Conservation (phyloP, 176 grass and related monocot species). For the Leersia perrieri region DNA sequence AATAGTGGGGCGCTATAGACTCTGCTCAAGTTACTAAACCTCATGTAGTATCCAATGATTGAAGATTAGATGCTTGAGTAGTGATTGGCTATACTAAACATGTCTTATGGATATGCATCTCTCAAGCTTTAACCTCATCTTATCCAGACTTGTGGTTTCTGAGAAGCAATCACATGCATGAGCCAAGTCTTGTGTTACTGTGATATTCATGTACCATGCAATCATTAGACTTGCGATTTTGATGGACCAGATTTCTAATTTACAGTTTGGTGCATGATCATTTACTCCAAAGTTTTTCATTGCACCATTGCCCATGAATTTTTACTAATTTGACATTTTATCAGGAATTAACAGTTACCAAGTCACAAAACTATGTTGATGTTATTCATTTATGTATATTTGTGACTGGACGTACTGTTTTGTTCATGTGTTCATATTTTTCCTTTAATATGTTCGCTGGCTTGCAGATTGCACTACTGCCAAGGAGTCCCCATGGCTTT, state of each 20-base stretch:
- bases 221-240: neutral
- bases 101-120: neutral
- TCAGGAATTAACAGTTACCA: neutral
- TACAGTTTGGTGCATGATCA: neutral
- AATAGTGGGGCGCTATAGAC: neutral
- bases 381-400: neutral
- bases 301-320: neutral
- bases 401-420: neutral
- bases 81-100: neutral
- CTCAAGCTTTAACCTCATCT: neutral
- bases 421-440: neutral
- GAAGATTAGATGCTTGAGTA: neutral
- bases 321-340: neutral
- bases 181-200: neutral
- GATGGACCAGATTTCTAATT: conserved; percentile 4
- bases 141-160: neutral
- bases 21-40: neutral
- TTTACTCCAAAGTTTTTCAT: neutral
- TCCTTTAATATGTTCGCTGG: neutral
- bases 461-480: conserved; percentile 85
- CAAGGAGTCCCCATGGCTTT: conserved; percentile 68
- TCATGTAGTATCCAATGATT: neutral
- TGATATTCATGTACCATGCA: neutral
- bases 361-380: neutral
- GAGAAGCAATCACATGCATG: neutral